Evolutionary conservation across 805 yeast species (phyloP).

Genomic region (Metschnikowia amazonensis): DNA sequence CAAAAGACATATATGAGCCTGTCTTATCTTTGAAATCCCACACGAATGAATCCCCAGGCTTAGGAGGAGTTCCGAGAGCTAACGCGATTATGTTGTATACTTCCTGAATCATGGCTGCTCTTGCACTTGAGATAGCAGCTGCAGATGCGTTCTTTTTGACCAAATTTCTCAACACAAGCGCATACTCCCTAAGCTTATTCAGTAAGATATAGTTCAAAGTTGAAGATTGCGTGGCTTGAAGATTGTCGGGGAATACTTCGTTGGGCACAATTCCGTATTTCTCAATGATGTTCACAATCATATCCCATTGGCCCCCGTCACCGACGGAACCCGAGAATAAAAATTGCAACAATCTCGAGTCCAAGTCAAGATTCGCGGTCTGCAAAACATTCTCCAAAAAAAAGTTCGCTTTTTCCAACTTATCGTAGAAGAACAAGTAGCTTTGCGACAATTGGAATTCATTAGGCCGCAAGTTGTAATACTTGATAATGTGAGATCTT

Average conservation of each 20-base stretch:
- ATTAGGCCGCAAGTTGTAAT: constrained; percentile 49
- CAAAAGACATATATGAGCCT: constrained; percentile 49
- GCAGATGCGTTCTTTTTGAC: constrained; percentile 40
- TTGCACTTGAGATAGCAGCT: constrained; percentile 32
- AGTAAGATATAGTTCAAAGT: constrained; percentile 59
- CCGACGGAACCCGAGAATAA: constrained; percentile 61
- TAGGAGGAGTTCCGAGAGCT: constrained; percentile 76
- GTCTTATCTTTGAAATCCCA: constrained; percentile 81
- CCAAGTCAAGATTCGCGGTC: constrained; percentile 62
- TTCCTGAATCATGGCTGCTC: constrained; percentile 49
- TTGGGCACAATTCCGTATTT: constrained; percentile 83
- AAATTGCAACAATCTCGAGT: constrained; percentile 66
- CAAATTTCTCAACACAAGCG: constrained; percentile 59
- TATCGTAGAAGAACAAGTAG: constrained; percentile 79
- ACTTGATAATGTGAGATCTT: constrained; percentile 58
- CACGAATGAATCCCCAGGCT: constrained; percentile 57
- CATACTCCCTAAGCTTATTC: constrained; percentile 74
- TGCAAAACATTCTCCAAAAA: constrained; percentile 74
- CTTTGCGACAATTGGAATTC: constrained; percentile 74
- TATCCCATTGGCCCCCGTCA: constrained; percentile 89
- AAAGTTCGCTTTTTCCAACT: constrained; percentile 78
- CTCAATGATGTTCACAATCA: constrained; percentile 71
- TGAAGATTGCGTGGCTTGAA: constrained; percentile 51
- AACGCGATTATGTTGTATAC: constrained; percentile 63
- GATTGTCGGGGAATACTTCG: constrained; percentile 66